These are phyloP conservation scores for Lophiostoma macrostomum DNA, from an alignment of 495 filamentous ascomycete species.

Conservation along the genomic window DNA sequence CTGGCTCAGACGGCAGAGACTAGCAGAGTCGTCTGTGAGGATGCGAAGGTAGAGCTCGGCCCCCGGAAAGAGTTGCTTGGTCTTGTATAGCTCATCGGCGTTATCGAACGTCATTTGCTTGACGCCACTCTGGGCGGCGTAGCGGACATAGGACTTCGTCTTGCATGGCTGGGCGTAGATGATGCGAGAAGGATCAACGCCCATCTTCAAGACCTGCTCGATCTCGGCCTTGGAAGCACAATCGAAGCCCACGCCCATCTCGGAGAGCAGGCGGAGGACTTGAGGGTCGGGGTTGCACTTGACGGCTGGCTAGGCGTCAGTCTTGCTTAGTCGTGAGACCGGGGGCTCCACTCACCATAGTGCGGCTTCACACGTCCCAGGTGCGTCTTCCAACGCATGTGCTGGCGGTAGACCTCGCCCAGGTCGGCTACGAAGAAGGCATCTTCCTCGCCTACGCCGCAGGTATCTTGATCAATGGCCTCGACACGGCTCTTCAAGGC, in stretches of 20 bases:
- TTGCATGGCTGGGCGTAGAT: slow-evolving; percentile 99
- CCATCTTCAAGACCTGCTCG: slow-evolving; percentile 78
- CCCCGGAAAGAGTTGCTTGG: slow-evolving; percentile 80
- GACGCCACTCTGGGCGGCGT: slow-evolving; percentile 75
- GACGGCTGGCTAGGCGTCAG: slow-evolving; percentile 63
- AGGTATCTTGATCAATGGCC: slow-evolving; percentile 76
- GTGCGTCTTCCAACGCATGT: slow-evolving; percentile 95
- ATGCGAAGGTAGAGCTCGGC: slow-evolving; percentile 93
- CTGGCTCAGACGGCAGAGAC: slow-evolving; percentile 87
- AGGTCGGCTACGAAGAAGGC: slow-evolving; percentile 97
- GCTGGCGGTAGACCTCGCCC: slow-evolving; percentile 97
- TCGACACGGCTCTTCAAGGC: slow-evolving; percentile 79
- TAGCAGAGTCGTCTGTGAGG: slow-evolving; percentile 91
- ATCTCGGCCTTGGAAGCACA: slow-evolving; percentile 98
- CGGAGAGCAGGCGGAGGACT: slow-evolving; percentile 80
- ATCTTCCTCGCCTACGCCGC: slow-evolving; percentile 89
- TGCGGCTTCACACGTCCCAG: slow-evolving; percentile 91
- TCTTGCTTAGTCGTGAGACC: background rate
- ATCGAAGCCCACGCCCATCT: slow-evolving; percentile 92
- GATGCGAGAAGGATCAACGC: slow-evolving; percentile 86
- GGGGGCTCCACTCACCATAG: slow-evolving; percentile 64
- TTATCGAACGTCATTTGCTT: slow-evolving; percentile 99
- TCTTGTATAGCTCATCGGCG: slow-evolving; percentile 95
- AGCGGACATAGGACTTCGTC: slow-evolving; percentile 94
- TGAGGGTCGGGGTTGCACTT: slow-evolving; percentile 96